These are phyloP conservation scores for Scolecobasidium constrictum DNA, from an alignment of 2,329 filamentous ascomycete species.

Conservation along the genomic window DNA sequence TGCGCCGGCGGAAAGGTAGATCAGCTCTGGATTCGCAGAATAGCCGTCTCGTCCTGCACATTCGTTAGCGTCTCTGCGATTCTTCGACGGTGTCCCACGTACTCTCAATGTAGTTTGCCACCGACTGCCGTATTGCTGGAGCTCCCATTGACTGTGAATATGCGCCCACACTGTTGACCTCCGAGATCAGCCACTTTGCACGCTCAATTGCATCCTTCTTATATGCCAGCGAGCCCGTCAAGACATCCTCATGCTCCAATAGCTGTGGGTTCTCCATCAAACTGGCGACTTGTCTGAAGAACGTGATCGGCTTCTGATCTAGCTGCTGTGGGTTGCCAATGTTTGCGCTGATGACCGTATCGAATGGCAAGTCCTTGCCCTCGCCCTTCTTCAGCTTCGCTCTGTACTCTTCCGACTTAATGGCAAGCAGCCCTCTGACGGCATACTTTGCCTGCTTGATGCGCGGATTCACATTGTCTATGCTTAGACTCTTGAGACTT, in stretches of 20 bases:
- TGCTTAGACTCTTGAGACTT: slow-evolving; percentile 39
- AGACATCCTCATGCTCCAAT: slow-evolving; percentile 70
- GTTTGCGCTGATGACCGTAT: slow-evolving; percentile 89
- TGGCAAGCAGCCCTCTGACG: slow-evolving; percentile 88
- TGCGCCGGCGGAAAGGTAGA: slow-evolving; percentile 87
- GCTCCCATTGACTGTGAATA: slow-evolving; percentile 93
- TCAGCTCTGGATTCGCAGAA: slow-evolving; percentile 64
- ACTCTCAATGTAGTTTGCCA: slow-evolving; percentile 89
- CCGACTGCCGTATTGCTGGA: slow-evolving; percentile 73
- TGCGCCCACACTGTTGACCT: slow-evolving; percentile 84
- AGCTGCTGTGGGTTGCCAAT: slow-evolving; percentile 99
- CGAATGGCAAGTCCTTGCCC: slow-evolving; percentile 64
- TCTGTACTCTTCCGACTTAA: slow-evolving; percentile 86
- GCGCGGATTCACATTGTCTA: slow-evolving; percentile 87
- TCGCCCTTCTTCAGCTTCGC: slow-evolving; percentile 52
- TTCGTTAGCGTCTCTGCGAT: not conserved
- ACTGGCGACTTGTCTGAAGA: slow-evolving; percentile 94
- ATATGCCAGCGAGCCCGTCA: slow-evolving; percentile 69
- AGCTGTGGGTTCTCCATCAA: slow-evolving; percentile 82
- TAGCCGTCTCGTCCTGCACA: slow-evolving; percentile 69
- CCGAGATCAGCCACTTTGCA: slow-evolving; percentile 67
- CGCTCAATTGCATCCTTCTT: slow-evolving; percentile 80
- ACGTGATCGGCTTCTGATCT: slow-evolving; percentile 97
- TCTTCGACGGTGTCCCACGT: slow-evolving; percentile 22
- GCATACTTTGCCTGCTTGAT: slow-evolving; percentile 86